Conservation (phyloP, 148 eudicot genomes). For the Rheum nobile region DNA sequence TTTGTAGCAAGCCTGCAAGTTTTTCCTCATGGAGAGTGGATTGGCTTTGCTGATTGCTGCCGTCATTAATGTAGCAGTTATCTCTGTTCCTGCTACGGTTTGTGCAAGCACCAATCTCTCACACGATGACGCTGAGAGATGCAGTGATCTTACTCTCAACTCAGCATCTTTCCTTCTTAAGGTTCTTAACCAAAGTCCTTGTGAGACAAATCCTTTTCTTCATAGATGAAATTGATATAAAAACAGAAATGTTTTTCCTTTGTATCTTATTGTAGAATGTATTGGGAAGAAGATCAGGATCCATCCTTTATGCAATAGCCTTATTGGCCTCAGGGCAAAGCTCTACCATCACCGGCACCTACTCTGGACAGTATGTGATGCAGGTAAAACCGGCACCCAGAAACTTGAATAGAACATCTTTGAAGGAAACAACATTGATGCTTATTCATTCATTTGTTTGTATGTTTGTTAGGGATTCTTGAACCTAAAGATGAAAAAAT, state of each 20-base stretch:
- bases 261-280: conserved; percentile 35
- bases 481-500: conserved; percentile 69
- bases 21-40: conserved; percentile 25
- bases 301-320: conserved; percentile 65
- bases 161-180: conserved; percentile 27
- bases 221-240: not conserved
- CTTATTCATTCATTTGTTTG: not conserved
- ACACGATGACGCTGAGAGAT: conserved; percentile 9
- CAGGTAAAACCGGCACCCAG: conserved; percentile 30
- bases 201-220: not conserved
- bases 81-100: conserved; percentile 18
- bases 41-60: conserved; percentile 22
- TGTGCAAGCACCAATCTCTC: conserved; percentile 13
- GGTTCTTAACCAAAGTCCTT: conserved; percentile 9
- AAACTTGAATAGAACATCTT: not conserved
- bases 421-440: not conserved
- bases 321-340: conserved; percentile 90
- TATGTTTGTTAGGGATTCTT: conserved; percentile 57
- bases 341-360: conserved; percentile 84
- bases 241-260: not conserved
- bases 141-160: conserved; percentile 18
- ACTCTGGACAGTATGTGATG: conserved; percentile 92
- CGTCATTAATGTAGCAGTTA: conserved; percentile 20
- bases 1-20: conserved; percentile 20
- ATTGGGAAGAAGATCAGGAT: conserved; percentile 51